Conservation (phyloP, 257 asterid genomes). For the Nicotiana sylvestris region DNA sequence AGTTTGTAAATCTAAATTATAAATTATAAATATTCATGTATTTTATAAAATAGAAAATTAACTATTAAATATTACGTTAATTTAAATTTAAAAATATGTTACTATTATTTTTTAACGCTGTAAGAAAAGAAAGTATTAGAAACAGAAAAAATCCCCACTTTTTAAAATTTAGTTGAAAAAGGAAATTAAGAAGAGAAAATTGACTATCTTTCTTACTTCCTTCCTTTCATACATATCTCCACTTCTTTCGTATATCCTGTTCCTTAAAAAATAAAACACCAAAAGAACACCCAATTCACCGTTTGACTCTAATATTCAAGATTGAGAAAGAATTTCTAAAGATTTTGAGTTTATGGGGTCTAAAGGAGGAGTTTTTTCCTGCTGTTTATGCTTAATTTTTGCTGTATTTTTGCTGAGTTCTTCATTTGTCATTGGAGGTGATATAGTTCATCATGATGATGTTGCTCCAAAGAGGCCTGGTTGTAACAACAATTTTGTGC, state of each 20-base stretch:
- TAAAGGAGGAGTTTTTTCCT: slow-evolving; percentile 34
- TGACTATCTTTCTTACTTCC: not conserved
- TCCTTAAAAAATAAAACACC: not conserved
- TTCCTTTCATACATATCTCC: not conserved
- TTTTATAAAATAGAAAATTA: no score
- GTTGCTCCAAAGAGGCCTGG: slow-evolving; percentile 80
- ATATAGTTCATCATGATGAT: slow-evolving; percentile 88
- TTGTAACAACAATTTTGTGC: slow-evolving; percentile 81
- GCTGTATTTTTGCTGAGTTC: slow-evolving; percentile 25
- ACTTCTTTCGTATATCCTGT: not conserved
- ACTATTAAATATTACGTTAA: no score
- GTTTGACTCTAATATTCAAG: slow-evolving; percentile 29
- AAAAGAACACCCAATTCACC: slow-evolving; percentile 21
- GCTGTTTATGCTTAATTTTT: slow-evolving; percentile 31
- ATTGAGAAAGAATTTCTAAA: slow-evolving; percentile 4
- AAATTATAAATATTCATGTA: no score
- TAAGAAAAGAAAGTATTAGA: no score
- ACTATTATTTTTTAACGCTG: no score
- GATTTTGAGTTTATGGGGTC: slow-evolving; percentile 37
- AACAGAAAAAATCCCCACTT: no score
- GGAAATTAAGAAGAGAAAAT: not conserved
- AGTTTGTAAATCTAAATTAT: no score
- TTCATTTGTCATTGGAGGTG: slow-evolving; percentile 60
- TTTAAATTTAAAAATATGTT: no score
- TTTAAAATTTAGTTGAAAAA: no score